Conservation (phyloP, 768 basidiomycete genomes). For the Megacollybia marginata region DNA sequence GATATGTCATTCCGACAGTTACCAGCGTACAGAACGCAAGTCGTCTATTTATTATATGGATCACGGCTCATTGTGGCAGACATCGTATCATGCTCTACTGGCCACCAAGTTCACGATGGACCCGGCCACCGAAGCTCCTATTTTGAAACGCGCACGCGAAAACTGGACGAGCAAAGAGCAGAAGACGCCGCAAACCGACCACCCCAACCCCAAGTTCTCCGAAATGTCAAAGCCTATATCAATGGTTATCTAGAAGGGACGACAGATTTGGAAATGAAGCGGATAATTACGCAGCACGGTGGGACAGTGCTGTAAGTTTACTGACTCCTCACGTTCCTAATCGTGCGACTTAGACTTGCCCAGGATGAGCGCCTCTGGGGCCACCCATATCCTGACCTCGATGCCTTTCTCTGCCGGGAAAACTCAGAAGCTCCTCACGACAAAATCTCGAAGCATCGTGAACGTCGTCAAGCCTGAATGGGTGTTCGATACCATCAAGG, state of each 20-base stretch:
- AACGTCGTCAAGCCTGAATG: constrained; percentile 73
- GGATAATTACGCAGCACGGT: constrained; percentile 57
- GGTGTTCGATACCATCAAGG: constrained; percentile 60
- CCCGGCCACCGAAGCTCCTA: constrained; percentile 28
- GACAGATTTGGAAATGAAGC: constrained; percentile 77
- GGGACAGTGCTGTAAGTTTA: constrained; percentile 54
- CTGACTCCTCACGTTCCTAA: not conserved
- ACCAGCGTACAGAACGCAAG: constrained; percentile 49
- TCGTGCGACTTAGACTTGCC: constrained; percentile 1
- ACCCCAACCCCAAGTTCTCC: constrained; percentile 24
- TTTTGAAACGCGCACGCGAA: constrained; percentile 35
- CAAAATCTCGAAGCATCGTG: constrained; percentile 37
- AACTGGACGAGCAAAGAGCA: constrained; percentile 29
- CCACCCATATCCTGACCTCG: constrained; percentile 77
- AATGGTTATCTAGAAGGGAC: constrained; percentile 63
- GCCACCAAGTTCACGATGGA: constrained; percentile 59
- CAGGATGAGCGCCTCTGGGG: constrained; percentile 51
- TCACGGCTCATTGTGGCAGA: constrained; percentile 7
- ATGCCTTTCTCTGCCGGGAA: constrained; percentile 65
- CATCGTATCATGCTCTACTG: constrained; percentile 56
- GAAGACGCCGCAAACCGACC: constrained; percentile 15
- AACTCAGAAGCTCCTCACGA: constrained; percentile 53
- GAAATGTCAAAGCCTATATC: constrained; percentile 55
- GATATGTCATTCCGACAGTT: constrained; percentile 67
- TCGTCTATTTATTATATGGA: not conserved